Percentiles rank a stretch among this genome's conserved stretches.
These are phyloP conservation scores for Rhizopogon vinicolor DNA, from an alignment of 768 basidiomycete species.

Conservation along the genomic window DNA sequence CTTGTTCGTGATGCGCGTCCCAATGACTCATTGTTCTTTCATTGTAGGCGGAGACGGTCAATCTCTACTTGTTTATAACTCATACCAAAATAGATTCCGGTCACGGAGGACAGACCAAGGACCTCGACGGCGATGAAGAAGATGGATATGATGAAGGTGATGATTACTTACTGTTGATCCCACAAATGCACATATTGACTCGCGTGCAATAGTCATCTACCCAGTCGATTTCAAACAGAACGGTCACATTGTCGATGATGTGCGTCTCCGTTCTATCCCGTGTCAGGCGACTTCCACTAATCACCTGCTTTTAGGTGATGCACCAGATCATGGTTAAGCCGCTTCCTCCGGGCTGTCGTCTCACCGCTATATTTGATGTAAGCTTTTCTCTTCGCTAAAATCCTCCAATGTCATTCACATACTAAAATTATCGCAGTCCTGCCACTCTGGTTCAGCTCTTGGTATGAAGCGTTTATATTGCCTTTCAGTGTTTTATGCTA, in stretches of 20 bases:
- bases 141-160: constrained; percentile 83
- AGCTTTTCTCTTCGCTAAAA: constrained; percentile 19
- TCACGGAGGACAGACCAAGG: constrained; percentile 89
- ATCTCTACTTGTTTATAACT: neutral
- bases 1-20: constrained; percentile 76
- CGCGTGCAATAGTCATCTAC: constrained; percentile 62
- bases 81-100: constrained; percentile 64
- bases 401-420: neutral
- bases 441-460: constrained; percentile 86
- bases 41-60: constrained; percentile 32
- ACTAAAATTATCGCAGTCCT: constrained; percentile 45
- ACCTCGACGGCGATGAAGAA: constrained; percentile 75
- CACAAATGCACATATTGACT: neutral
- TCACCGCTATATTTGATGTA: constrained; percentile 81
- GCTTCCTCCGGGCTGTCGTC: constrained; percentile 81
- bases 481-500: neutral
- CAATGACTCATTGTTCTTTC: constrained; percentile 88
- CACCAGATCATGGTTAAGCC: constrained; percentile 77
- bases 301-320: constrained; percentile 43
- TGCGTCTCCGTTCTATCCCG: constrained; percentile 31
- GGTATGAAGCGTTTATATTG: constrained; percentile 37
- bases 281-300: constrained; percentile 1
- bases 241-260: constrained; percentile 88
- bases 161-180: neutral
- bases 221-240: constrained; percentile 65